Conservation (phyloP, 768 basidiomycete genomes). For the button mushroom (Agaricus bisporus) region DNA sequence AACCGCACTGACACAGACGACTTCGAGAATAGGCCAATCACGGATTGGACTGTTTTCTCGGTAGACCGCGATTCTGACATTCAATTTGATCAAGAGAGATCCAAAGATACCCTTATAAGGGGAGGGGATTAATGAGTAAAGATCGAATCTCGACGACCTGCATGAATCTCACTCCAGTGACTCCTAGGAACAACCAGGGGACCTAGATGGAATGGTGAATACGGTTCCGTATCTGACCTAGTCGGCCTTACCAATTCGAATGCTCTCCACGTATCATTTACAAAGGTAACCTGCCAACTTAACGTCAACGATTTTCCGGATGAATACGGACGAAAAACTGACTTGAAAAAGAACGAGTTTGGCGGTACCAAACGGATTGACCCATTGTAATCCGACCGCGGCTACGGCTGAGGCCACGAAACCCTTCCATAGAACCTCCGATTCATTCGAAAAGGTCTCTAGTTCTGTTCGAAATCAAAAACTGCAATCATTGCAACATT, state of each 20-base stretch:
- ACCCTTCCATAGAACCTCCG: slow-evolving; percentile 79
- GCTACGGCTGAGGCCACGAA: slow-evolving; percentile 88
- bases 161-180: slow-evolving; percentile 47
- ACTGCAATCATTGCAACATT: background rate
- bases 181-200: slow-evolving; percentile 62
- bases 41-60: slow-evolving; percentile 47
- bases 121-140: background rate
- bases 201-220: slow-evolving; percentile 32
- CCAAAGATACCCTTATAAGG: slow-evolving; percentile 54
- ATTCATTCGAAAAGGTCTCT: slow-evolving; percentile 62
- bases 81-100: slow-evolving; percentile 58
- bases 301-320: background rate
- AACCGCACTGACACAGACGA: slow-evolving; percentile 52
- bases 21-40: slow-evolving; percentile 63
- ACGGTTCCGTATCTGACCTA: background rate
- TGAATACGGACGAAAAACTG: slow-evolving; percentile 3
- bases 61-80: slow-evolving; percentile 58
- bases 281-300: slow-evolving; percentile 44
- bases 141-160: background rate
- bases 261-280: slow-evolving; percentile 57
- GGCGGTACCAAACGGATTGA: slow-evolving; percentile 82
- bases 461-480: slow-evolving; percentile 35
- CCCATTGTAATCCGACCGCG: slow-evolving; percentile 75
- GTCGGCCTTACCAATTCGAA: slow-evolving; percentile 55
- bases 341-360: slow-evolving; percentile 81